Evolutionary conservation across 345 rosid genomes (phyloP).

Genomic region (Carallia brachiata): DNA sequence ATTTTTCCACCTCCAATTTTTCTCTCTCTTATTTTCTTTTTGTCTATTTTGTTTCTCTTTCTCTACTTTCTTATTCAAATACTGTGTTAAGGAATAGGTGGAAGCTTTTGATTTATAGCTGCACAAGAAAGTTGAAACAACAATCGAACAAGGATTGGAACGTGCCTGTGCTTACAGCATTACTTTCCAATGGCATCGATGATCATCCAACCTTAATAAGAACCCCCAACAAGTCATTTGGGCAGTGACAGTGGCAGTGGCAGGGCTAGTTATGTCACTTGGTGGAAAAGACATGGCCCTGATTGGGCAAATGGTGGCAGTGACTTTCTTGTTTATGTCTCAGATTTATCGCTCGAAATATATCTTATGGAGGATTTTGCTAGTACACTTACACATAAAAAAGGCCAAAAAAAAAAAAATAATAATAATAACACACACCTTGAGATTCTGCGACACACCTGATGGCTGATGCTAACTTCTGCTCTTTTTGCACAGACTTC

Average conservation of each 20-base stretch:
- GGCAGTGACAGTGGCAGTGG: neutral
- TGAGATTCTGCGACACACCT: too few species aligned
- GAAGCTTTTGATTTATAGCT: too few species aligned
- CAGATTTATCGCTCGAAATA: neutral
- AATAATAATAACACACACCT: too few species aligned
- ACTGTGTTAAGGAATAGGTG: too few species aligned
- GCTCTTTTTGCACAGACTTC: conserved; percentile 3
- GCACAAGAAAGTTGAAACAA: too few species aligned
- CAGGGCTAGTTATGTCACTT: conserved; percentile 6
- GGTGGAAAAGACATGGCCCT: neutral
- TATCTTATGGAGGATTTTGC: conserved; percentile 8
- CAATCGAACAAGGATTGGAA: too few species aligned
- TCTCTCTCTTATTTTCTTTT: too few species aligned
- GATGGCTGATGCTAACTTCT: neutral
- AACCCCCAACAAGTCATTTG: neutral
- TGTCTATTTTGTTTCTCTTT: too few species aligned
- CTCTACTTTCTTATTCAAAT: too few species aligned
- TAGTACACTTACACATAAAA: neutral
- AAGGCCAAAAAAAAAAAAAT: too few species aligned
- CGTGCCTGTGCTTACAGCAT: neutral
- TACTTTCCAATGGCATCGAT: neutral
- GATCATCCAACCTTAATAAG: neutral
- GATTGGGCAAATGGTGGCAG: neutral
- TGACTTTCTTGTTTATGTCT: neutral
- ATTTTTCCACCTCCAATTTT: too few species aligned